Percentiles rank a stretch among this genome's conserved stretches.
Evolutionary conservation across 257 asterid genomes (phyloP).

Genomic region (Salvia miltiorrhiza): DNA sequence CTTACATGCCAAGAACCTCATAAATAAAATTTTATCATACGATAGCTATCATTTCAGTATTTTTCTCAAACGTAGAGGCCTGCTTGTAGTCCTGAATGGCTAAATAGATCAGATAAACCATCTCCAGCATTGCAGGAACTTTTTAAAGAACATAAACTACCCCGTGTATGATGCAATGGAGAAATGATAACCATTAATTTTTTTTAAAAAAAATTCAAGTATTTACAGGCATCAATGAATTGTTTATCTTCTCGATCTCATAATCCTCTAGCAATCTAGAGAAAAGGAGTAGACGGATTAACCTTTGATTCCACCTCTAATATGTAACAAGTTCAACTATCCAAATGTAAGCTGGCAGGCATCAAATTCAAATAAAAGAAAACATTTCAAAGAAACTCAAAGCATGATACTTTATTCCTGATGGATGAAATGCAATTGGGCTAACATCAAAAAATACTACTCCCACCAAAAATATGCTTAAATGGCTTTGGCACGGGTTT

Average conservation of each 20-base stretch:
- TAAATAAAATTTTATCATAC: background rate
- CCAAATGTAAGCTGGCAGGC: background rate
- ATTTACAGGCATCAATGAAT: background rate
- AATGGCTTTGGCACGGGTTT: no score
- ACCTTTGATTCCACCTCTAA: background rate
- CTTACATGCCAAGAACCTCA: background rate
- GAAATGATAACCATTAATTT: background rate
- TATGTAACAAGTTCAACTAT: background rate
- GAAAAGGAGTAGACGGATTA: background rate
- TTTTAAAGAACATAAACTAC: background rate
- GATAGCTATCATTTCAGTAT: background rate
- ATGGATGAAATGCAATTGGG: constrained; percentile 8
- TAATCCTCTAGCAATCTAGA: background rate
- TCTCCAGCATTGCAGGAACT: background rate
- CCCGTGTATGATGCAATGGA: background rate
- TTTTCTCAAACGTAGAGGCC: background rate
- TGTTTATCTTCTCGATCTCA: background rate
- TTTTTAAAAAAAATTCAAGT: no score
- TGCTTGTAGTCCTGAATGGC: background rate
- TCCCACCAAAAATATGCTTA: no score
- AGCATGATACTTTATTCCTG: background rate
- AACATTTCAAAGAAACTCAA: background rate
- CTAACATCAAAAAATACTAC: background rate
- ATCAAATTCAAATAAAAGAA: background rate
- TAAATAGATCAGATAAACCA: background rate